These are phyloP conservation scores for Puccinia novopanici DNA, from an alignment of 1,284 basidiomycete genomes.

Conservation along the genomic window DNA sequence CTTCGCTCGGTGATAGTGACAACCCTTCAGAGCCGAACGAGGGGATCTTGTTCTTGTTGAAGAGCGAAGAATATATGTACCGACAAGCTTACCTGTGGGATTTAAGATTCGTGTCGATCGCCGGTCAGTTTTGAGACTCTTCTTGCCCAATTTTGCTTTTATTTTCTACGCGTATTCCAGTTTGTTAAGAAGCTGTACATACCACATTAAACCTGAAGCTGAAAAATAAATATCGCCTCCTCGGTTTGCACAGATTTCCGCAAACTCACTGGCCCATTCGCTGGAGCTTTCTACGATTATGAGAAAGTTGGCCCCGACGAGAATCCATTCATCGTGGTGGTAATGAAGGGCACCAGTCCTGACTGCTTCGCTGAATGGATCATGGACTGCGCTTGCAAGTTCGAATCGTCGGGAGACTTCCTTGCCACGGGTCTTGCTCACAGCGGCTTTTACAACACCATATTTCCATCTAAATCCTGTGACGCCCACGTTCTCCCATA, in stretches of 20 bases:
- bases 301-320: slow-evolving; percentile 15
- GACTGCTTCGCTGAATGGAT: slow-evolving; percentile 37
- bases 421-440: slow-evolving; percentile 32
- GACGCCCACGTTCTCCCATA: slow-evolving; percentile 22
- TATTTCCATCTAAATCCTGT: slow-evolving; percentile 34
- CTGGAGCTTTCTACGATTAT: slow-evolving; percentile 38
- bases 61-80: slow-evolving; percentile 42
- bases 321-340: slow-evolving; percentile 42
- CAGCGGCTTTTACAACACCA: slow-evolving; percentile 37
- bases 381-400: slow-evolving; percentile 37
- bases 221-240: neutral
- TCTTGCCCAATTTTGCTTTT: neutral
- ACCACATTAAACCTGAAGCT: neutral
- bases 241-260: slow-evolving; percentile 25
- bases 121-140: slow-evolving; percentile 15
- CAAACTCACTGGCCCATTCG: slow-evolving; percentile 25
- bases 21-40: slow-evolving; percentile 22
- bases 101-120: slow-evolving; percentile 37
- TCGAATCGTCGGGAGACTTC: slow-evolving; percentile 30
- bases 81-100: slow-evolving; percentile 25
- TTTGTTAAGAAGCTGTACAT: no score
- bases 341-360: slow-evolving; percentile 41
- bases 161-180: neutral
- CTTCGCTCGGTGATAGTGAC: slow-evolving; percentile 23
- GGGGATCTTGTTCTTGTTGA: slow-evolving; percentile 30